A percentile compares a stretch with the other conserved stretches of the same genome.
These are phyloP conservation scores for Corylus americana DNA, from an alignment of 306 rosid species.

Conservation along the genomic window DNA sequence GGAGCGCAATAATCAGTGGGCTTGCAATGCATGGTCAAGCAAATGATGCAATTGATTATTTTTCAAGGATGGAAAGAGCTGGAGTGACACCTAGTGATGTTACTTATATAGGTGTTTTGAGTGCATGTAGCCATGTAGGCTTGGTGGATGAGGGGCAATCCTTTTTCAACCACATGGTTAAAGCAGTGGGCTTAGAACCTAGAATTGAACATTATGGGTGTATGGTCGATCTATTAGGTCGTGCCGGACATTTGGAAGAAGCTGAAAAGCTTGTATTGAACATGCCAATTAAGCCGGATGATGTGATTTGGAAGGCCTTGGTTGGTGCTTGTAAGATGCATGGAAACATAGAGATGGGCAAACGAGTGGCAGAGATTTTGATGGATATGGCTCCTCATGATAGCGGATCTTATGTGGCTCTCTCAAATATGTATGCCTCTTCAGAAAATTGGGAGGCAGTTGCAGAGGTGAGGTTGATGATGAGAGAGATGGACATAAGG, in stretches of 20 bases:
- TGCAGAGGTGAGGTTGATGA: slow-evolving; percentile 64
- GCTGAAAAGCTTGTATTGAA: slow-evolving; percentile 61
- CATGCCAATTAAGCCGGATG: slow-evolving; percentile 65
- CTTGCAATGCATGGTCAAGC: slow-evolving; percentile 77
- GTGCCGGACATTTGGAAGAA: slow-evolving; percentile 71
- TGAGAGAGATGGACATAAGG: slow-evolving; percentile 66
- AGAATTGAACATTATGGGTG: slow-evolving; percentile 81
- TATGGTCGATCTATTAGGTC: slow-evolving; percentile 77
- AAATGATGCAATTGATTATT: slow-evolving; percentile 41
- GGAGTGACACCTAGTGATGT: slow-evolving; percentile 69
- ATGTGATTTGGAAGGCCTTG: slow-evolving; percentile 85
- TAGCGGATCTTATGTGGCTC: slow-evolving; percentile 82
- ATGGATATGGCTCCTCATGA: slow-evolving; percentile 68
- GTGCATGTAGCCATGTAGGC: slow-evolving; percentile 83
- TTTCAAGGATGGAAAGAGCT: slow-evolving; percentile 51
- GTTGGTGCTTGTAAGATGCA: slow-evolving; percentile 77
- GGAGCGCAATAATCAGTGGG: slow-evolving; percentile 67
- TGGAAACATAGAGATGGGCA: slow-evolving; percentile 58
- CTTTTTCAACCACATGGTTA: slow-evolving; percentile 63
- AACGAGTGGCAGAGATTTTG: slow-evolving; percentile 47
- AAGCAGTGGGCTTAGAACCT: slow-evolving; percentile 48
- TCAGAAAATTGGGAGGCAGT: slow-evolving; percentile 71
- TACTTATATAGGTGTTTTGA: slow-evolving; percentile 56
- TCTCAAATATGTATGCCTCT: slow-evolving; percentile 74
- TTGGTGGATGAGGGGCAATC: slow-evolving; percentile 58